phyloP scores from a whole-genome alignment of 2,329 filamentous ascomycete genomes.

The Colletotrichum navitas region DNA sequence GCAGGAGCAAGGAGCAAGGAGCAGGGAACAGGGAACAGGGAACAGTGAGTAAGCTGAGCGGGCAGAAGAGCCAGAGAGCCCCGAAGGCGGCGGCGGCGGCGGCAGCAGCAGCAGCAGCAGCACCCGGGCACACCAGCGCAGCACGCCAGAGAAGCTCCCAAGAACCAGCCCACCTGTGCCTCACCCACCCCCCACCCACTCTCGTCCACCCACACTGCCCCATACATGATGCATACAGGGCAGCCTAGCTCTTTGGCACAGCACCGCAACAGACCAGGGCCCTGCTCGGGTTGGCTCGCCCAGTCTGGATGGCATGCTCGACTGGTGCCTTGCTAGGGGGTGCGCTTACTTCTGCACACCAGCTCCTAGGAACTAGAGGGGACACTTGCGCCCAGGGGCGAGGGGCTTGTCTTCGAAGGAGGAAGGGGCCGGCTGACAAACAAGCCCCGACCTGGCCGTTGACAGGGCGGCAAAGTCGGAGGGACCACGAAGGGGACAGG shows the following conservation, averaged over 20 bases:
- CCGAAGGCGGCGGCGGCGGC: neutral
- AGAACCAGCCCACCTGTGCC: constrained; percentile 31
- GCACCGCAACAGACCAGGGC: constrained; percentile 22
- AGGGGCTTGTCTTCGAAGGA: constrained; percentile 33
- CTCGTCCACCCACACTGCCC: constrained; percentile 30
- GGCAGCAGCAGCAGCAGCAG: neutral
- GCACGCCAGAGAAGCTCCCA: constrained; percentile 1
- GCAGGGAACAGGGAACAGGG: constrained; percentile 10
- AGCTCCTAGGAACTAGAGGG: constrained; percentile 26
- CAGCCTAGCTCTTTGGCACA: constrained; percentile 12
- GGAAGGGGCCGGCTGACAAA: constrained; percentile 38
- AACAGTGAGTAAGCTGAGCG: constrained; percentile 6
- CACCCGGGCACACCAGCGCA: neutral
- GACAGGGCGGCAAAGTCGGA: constrained; percentile 19
- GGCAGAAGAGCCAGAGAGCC: constrained; percentile 4
- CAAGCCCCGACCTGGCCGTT: constrained; percentile 12
- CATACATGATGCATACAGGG: constrained; percentile 26
- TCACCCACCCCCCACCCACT: constrained; percentile 39
- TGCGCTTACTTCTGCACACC: constrained; percentile 32
- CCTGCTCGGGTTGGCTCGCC: constrained; percentile 28
- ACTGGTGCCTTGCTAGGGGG: constrained; percentile 40
- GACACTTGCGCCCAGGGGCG: constrained; percentile 37
- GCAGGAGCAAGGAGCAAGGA: constrained; percentile 11
- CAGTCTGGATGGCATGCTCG: constrained; percentile 25
- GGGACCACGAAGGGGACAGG: constrained; percentile 10